These are phyloP conservation scores for Umbilicus rupestris DNA, from an alignment of 164 flowering plant species.

Conservation along the genomic window DNA sequence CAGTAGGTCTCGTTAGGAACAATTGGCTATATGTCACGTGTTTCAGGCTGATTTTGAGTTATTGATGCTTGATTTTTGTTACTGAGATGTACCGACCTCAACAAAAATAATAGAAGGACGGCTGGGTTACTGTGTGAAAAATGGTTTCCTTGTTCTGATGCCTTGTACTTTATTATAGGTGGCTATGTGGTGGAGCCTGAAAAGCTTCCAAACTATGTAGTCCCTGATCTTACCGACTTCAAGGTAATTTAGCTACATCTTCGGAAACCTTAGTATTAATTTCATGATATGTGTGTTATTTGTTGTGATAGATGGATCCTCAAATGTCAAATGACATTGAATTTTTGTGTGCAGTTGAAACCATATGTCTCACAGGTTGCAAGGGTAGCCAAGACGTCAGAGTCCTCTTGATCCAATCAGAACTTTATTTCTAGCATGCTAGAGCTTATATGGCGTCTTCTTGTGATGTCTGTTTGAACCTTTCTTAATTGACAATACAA, in stretches of 20 bases:
- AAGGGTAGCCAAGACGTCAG: constrained; percentile 29
- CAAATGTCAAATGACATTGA: neutral
- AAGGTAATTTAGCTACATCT: constrained; percentile 38
- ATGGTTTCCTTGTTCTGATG: neutral
- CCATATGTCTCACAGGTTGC: constrained; percentile 66
- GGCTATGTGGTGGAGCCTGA: constrained; percentile 75
- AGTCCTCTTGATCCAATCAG: constrained; percentile 16
- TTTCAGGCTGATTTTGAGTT: neutral
- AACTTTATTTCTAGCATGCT: neutral
- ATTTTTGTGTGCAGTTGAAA: constrained; percentile 37
- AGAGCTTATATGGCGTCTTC: too few species aligned
- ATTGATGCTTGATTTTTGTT: neutral
- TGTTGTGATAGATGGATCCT: neutral
- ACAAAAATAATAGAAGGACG: too few species aligned
- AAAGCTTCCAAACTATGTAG: constrained; percentile 79
- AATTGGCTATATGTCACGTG: too few species aligned
- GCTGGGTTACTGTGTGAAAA: neutral
- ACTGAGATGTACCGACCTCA: neutral
- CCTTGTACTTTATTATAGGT: constrained; percentile 35
- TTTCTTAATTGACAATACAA: too few species aligned
- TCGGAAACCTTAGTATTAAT: neutral
- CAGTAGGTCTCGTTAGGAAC: too few species aligned
- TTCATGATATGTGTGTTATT: neutral
- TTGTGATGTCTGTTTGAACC: too few species aligned
- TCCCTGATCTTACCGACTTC: constrained; percentile 87